A percentile compares a stretch with the other conserved stretches of the same genome.
Evolutionary conservation across 768 basidiomycete species (phyloP).

Genomic region (Lentinula guzmanii): DNA sequence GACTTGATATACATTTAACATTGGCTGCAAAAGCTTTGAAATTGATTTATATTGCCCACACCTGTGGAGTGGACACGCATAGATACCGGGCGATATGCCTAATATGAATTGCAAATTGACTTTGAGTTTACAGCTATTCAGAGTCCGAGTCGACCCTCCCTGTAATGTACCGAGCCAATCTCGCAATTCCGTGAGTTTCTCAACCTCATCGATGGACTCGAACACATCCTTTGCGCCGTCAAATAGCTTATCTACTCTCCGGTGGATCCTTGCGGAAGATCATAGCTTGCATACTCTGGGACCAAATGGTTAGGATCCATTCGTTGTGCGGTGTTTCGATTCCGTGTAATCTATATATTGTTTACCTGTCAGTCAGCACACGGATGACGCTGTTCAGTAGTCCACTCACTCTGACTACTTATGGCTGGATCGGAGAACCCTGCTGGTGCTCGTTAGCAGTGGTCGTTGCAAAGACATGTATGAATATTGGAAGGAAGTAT

Average conservation of each 20-base stretch:
- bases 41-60: no score
- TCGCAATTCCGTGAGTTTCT: not conserved
- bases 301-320: no score
- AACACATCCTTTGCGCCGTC: not conserved
- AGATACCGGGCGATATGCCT: no score
- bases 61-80: no score
- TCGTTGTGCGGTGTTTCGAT: not conserved
- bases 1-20: no score
- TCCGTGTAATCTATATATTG: not conserved
- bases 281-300: not conserved
- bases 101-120: no score
- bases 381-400: not conserved
- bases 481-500: not conserved
- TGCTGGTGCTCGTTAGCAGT: not conserved
- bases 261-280: not conserved
- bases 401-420: not conserved
- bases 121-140: no score
- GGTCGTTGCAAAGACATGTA: not conserved
- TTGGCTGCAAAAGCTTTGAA: no score
- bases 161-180: not conserved
- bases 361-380: not conserved
- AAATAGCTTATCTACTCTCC: not conserved
- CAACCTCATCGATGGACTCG: not conserved
- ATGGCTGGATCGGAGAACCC: not conserved
- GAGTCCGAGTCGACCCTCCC: not conserved